phyloP scores from a whole-genome alignment of 2,329 filamentous ascomycete genomes.

The Geosmithia putterillii region DNA sequence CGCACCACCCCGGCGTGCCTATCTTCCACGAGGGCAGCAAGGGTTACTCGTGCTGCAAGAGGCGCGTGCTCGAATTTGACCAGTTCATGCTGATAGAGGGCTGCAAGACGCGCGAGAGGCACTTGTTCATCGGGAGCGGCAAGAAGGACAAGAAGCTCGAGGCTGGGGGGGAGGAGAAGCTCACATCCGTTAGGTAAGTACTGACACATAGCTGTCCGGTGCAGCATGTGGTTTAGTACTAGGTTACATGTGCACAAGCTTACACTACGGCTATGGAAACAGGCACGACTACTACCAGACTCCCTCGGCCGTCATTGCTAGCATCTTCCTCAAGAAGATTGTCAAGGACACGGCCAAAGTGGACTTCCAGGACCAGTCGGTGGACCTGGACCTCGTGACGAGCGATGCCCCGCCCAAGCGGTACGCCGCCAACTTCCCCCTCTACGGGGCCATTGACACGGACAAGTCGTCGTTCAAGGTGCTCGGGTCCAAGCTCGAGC shows the following conservation, averaged over 20 bases:
- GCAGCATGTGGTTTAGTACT: neutral
- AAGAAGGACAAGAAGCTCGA: conserved; percentile 41
- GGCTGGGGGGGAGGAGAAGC: conserved; percentile 52
- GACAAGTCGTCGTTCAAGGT: conserved; percentile 68
- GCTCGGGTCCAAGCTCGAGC: conserved; percentile 79
- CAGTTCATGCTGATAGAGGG: conserved; percentile 95
- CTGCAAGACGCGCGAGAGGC: conserved; percentile 68
- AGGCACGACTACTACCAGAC: conserved; percentile 92
- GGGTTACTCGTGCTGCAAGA: conserved; percentile 94
- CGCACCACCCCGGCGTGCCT: conserved; percentile 79
- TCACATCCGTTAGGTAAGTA: conserved; percentile 63
- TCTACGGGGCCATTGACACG: conserved; percentile 67
- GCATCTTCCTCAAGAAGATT: conserved; percentile 95
- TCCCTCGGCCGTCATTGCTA: conserved; percentile 69
- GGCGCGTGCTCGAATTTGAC: conserved; percentile 89
- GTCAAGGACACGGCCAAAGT: conserved; percentile 68
- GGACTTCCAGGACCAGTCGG: conserved; percentile 47
- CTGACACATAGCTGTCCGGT: neutral
- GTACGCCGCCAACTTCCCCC: conserved; percentile 59
- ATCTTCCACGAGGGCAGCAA: conserved; percentile 98
- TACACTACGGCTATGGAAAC: neutral
- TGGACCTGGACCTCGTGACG: conserved; percentile 77
- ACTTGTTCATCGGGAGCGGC: conserved; percentile 75
- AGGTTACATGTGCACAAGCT: neutral
- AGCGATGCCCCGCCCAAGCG: conserved; percentile 66